Percentiles rank a stretch among this genome's conserved stretches.
Conservation (phyloP, 2,329 filamentous ascomycete species). For the Zasmidium citrigriseum region DNA sequence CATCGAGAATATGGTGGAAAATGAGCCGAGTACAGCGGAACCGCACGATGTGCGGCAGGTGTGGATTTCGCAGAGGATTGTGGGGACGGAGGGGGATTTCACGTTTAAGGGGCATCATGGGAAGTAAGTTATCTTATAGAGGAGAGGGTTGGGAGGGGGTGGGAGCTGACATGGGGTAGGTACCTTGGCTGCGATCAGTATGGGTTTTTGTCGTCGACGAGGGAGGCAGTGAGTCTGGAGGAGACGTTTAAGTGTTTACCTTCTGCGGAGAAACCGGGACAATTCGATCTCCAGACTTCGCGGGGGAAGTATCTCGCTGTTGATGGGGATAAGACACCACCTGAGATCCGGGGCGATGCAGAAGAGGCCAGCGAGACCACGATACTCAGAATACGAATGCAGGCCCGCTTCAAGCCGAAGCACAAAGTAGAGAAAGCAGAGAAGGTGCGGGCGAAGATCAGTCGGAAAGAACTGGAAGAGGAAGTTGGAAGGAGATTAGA, state of each 20-base stretch:
- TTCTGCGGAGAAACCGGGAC: constrained; percentile 13
- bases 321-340: constrained; percentile 45
- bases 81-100: constrained; percentile 72
- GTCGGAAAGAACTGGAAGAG: constrained; percentile 63
- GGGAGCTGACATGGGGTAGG: constrained; percentile 45
- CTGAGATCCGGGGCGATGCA: constrained; percentile 76
- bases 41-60: constrained; percentile 95
- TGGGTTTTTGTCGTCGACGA: constrained; percentile 73
- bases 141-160: not conserved
- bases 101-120: constrained; percentile 91
- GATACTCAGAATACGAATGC: constrained; percentile 83
- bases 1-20: constrained; percentile 87
- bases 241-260: constrained; percentile 69
- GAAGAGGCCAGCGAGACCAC: constrained; percentile 68
- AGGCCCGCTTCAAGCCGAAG: constrained; percentile 87
- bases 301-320: constrained; percentile 70
- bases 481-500: constrained; percentile 33
- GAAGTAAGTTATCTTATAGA: constrained; percentile 51
- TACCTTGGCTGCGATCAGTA: constrained; percentile 85
- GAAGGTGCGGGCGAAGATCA: constrained; percentile 82
- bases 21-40: constrained; percentile 79
- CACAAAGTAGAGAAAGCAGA: constrained; percentile 79
- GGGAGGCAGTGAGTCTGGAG: constrained; percentile 79
- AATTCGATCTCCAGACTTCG: constrained; percentile 40
- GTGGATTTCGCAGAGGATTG: constrained; percentile 83